phyloP scores from a whole-genome alignment of 1,284 basidiomycete species.

The Rhizoctonia solani region DNA sequence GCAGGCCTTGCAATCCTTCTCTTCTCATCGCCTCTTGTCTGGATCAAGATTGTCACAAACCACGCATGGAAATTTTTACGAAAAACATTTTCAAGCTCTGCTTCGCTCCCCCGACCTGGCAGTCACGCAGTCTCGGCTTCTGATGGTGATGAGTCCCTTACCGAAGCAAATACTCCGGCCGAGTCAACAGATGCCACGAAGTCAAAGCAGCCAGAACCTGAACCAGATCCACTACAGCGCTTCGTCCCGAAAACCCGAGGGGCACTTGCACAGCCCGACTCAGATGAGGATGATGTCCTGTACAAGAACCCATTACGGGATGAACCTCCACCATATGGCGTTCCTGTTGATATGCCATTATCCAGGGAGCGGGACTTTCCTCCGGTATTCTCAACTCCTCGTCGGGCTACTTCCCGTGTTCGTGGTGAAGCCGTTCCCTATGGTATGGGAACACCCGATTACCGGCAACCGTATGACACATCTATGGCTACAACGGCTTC shows the following conservation, averaged over 20 bases:
- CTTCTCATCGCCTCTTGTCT: constrained; percentile 22
- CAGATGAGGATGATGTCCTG: constrained; percentile 1
- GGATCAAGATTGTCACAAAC: constrained; percentile 1
- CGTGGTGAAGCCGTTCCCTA: not conserved
- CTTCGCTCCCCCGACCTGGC: constrained; percentile 16
- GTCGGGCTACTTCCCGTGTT: constrained; percentile 8
- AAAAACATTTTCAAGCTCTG: constrained; percentile 18
- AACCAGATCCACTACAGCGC: constrained; percentile 28
- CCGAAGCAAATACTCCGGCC: constrained; percentile 4
- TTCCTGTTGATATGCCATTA: not conserved
- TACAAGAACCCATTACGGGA: constrained; percentile 26
- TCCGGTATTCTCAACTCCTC: constrained; percentile 8
- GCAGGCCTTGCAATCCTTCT: constrained; percentile 36
- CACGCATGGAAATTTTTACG: not conserved
- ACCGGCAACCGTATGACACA: constrained; percentile 15
- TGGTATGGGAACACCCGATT: not conserved
- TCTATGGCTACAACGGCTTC: constrained; percentile 26
- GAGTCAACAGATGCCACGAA: constrained; percentile 5
- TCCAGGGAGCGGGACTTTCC: constrained; percentile 17
- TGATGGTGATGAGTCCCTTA: constrained; percentile 31
- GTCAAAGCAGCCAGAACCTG: not conserved
- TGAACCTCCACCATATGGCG: constrained; percentile 25
- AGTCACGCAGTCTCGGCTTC: constrained; percentile 25
- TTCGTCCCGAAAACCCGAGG: constrained; percentile 29
- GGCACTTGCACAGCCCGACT: not conserved